Evolutionary conservation across 108 stramenopile genomes (phyloP), one percentile per base, ranked within the genome.

Genomic region (Discostella pseudostelligera): DNA sequence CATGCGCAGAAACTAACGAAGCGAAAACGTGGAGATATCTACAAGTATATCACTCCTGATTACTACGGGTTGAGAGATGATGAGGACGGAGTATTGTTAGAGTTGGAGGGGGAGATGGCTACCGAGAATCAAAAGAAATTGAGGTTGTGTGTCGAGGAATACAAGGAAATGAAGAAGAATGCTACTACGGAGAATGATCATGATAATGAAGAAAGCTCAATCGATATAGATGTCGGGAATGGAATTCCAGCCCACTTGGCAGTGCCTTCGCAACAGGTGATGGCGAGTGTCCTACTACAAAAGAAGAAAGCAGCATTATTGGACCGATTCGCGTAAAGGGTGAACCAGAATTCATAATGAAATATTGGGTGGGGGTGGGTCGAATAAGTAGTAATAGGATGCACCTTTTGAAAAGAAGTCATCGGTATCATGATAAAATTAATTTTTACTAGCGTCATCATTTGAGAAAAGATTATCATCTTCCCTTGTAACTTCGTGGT

Each of bases 61-160:
- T 97, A 97, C 67, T 97, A 90, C 77, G 95, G 95, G 36, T 87
- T 89, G 81, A 59, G 92, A 32, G 97, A 96, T 70, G 97, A 97
- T 55, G 92, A 95, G 62, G 96, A 94, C 78, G 93, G 92, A 14
- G 84, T 92, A 0, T 49, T 96, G 51, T 28, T 89, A 14, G 90
- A 93, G 49, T 35, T 89, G 56, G 95, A 96, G 74, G 49, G 58
- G 42, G 74, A 81, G 44, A 76, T 82, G 67, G 81, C 87, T 3
- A 67, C 70, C 36, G 53, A 70, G 12, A 53, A 57, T 24, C 62
- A 63, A 47, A 60, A 72, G 40, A 69, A 62, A 47, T 49, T 78
- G 50, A 50, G 56, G 24, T 56, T 62, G 60, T 47, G 53, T 36
- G 59, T 68, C 25, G 79, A 72, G 44, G 61, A 53, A 44, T 60